phyloP scores from a whole-genome alignment of 768 basidiomycete species.

The Fomitopsis serialis region DNA sequence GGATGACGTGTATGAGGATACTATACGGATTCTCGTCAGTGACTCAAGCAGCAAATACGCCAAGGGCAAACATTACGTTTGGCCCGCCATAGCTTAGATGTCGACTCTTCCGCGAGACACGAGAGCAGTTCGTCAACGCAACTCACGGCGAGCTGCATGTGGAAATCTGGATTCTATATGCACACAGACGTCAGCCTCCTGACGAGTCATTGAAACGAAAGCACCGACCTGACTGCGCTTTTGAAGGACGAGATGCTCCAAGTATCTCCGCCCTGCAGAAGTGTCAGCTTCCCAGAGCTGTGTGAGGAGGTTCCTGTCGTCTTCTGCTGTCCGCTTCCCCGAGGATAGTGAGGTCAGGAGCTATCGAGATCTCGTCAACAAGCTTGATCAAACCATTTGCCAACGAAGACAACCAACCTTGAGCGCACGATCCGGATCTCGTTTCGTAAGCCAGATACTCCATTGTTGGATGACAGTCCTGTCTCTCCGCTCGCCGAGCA shows the following conservation, averaged over 20 bases:
- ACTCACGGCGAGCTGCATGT: conserved; percentile 55
- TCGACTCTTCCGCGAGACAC: conserved; percentile 43
- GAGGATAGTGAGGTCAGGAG: conserved; percentile 53
- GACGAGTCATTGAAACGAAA: neutral
- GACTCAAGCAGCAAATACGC: conserved; percentile 31
- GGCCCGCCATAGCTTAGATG: conserved; percentile 63
- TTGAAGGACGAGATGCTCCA: conserved; percentile 77
- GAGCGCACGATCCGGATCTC: conserved; percentile 64
- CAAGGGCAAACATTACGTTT: conserved; percentile 56
- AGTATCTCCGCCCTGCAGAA: conserved; percentile 61
- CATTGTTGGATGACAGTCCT: conserved; percentile 62
- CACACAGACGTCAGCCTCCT: neutral
- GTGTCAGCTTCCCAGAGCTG: conserved; percentile 52
- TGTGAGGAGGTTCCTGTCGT: conserved; percentile 53
- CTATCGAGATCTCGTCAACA: conserved; percentile 28
- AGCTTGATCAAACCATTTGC: neutral
- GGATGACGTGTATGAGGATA: conserved; percentile 23
- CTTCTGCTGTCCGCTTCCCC: conserved; percentile 54
- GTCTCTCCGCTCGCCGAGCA: conserved; percentile 56
- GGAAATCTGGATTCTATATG: conserved; percentile 52
- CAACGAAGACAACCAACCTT: conserved; percentile 38
- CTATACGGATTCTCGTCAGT: conserved; percentile 12
- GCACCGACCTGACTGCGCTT: conserved; percentile 52
- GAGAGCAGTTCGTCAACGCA: conserved; percentile 51
- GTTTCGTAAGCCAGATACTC: conserved; percentile 75